A percentile compares a stretch with the other conserved stretches of the same genome.
Evolutionary conservation across 192 early-diverging fungal genomes (phyloP).

Genomic region (Gryganskiella cystojenkinii): DNA sequence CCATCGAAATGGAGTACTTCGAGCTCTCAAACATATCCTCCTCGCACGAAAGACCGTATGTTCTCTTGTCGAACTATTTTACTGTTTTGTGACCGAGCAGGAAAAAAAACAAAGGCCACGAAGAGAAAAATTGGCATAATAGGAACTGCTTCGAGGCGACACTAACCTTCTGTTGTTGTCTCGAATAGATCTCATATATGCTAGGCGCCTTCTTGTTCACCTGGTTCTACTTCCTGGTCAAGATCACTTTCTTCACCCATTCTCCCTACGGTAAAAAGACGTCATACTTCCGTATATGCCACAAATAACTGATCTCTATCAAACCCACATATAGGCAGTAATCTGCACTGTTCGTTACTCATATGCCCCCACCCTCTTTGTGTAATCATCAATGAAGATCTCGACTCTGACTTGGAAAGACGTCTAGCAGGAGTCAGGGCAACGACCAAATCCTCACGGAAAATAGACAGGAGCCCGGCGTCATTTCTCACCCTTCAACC

Average conservation of each 20-base stretch:
- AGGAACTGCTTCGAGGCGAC: too few relatives aligned
- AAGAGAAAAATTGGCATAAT: too few relatives aligned
- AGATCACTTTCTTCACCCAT: conserved; percentile 5
- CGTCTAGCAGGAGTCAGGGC: conserved; percentile 1
- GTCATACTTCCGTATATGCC: not conserved
- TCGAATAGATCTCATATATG: conserved; percentile 2
- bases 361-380: too few relatives aligned
- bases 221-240: conserved; percentile 19
- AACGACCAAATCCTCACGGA: not conserved
- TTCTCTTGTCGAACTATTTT: not conserved
- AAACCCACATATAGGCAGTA: too few relatives aligned
- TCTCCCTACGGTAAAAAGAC: conserved; percentile 17
- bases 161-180: too few relatives aligned
- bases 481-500: conserved; percentile 8
- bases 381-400: not conserved
- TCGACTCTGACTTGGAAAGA: conserved; percentile 12
- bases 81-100: too few relatives aligned
- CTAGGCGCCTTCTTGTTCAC: not conserved
- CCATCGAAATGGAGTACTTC: not conserved
- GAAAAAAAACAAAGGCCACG: too few relatives aligned
- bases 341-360: too few relatives aligned
- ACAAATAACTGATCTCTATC: too few relatives aligned
- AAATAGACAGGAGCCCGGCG: conserved; percentile 11
- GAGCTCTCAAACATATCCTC: conserved; percentile 1
- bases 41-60: conserved; percentile 8